phyloP scores from a whole-genome alignment of 805 yeast genomes.

The Sungouiozyma intestinalis region DNA sequence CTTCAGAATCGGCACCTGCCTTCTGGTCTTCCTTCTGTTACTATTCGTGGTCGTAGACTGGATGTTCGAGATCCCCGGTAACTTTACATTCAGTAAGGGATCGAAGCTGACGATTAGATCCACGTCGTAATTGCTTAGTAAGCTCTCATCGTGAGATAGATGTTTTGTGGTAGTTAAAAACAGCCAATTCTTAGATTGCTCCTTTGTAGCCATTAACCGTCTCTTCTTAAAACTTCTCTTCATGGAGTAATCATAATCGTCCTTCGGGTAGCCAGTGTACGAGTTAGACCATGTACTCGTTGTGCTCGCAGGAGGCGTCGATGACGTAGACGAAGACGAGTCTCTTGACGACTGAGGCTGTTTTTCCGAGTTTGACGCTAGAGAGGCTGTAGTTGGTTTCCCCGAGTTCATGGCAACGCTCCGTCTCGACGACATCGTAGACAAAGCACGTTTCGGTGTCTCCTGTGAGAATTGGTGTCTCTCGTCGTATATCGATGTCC shows the following conservation, averaged over 20 bases:
- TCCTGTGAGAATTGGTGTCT: constrained; percentile 11
- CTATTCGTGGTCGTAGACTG: constrained; percentile 4
- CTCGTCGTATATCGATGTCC: constrained; percentile 44
- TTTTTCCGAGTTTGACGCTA: background rate
- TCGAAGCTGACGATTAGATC: constrained; percentile 43
- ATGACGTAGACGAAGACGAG: background rate
- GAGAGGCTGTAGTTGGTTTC: background rate
- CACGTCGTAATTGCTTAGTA: constrained; percentile 28
- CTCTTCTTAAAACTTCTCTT: constrained; percentile 8
- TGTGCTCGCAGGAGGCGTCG: background rate
- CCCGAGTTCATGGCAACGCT: no score
- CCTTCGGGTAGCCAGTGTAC: constrained; percentile 16
- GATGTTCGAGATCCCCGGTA: constrained; percentile 15
- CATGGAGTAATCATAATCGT: constrained; percentile 20
- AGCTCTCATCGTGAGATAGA: constrained; percentile 26
- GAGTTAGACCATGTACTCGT: background rate
- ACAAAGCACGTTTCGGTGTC: background rate
- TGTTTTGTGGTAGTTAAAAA: constrained; percentile 40
- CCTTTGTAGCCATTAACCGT: constrained; percentile 3
- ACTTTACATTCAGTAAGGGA: constrained; percentile 28
- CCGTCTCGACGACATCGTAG: background rate
- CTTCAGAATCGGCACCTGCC: constrained; percentile 35
- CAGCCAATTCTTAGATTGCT: constrained; percentile 24
- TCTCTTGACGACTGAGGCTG: background rate
- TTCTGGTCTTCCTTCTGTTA: constrained; percentile 7